Evolutionary conservation across 805 yeast species (phyloP), one percentile per base, ranked within the genome.

Genomic region (Kodamaea fukazawae): DNA sequence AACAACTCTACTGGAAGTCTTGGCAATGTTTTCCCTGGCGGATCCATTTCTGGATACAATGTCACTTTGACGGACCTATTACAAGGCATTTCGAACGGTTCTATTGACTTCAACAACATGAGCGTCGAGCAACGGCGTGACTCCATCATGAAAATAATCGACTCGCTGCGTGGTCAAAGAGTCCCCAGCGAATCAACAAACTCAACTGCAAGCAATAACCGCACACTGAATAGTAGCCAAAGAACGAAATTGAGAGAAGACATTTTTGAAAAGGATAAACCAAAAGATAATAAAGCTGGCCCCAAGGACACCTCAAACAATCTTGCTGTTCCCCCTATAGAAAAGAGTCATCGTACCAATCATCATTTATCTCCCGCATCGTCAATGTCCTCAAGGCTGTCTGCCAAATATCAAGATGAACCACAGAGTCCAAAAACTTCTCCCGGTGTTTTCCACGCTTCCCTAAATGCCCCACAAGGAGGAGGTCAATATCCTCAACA

Each of bases 341-440:
- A 44, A 7, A 48, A 47, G 18, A 48, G 17, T 25, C 32, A 38
- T 28, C 42, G 44, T 20, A 60, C 55, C 12, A 28, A 27, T 12
- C 42, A 46, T 22, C 61, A 56, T 14, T 35, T 63, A 8, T 63
- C 70, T 4, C 69, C 71, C 1, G 55, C 67, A 1, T 62, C 70
- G 4, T 64, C 71, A 0, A 43, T 61, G 43, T 62, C 70, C 2
- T 60, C 68, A 6, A 57, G 54, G 31, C 47, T 60, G 11, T 61
- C 67, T 2, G 48, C 42, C 4, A 59, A 57, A 36, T 49, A 50
- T 13, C 44, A 51, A 10, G 72, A 67, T 13, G 64, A 65, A 39
- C 64, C 70, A 1, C 70, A 64, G 34, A 63, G 70, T 4, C 74
- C 74, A 0, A 66, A 59, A 29, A 60, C 71, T 2, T 63, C 70